Conservation (phyloP, 1,139 yeast species). For the Hansenula anomala region DNA sequence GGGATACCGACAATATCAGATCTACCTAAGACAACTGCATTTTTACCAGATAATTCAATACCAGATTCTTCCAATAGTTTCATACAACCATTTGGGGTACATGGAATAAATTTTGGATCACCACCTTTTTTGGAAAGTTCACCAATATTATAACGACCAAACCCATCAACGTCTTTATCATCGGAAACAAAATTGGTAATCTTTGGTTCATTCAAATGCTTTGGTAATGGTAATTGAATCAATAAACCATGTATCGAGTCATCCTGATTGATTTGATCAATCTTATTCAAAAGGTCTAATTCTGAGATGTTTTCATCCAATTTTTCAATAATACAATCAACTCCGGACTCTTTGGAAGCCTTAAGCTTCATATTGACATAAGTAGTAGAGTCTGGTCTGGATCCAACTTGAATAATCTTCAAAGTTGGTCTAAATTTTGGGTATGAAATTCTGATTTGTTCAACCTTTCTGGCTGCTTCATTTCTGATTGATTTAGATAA, state of each 20-base stretch:
- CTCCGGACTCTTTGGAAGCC: constrained; percentile 67
- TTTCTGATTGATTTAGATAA: constrained; percentile 30
- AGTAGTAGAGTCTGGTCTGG: constrained; percentile 72
- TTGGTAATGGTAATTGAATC: constrained; percentile 71
- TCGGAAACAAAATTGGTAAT: constrained; percentile 65
- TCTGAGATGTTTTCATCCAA: constrained; percentile 54
- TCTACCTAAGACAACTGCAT: constrained; percentile 76
- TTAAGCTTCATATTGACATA: constrained; percentile 72
- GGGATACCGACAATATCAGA: constrained; percentile 85
- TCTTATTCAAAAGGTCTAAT: constrained; percentile 48
- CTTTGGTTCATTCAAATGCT: constrained; percentile 60
- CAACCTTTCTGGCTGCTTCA: constrained; percentile 42
- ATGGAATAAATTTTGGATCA: constrained; percentile 65
- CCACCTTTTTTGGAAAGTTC: constrained; percentile 73
- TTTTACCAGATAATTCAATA: constrained; percentile 54
- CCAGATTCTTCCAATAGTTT: constrained; percentile 63
- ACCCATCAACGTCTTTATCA: constrained; percentile 78
- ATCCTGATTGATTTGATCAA: constrained; percentile 56
- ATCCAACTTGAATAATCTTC: constrained; percentile 71
- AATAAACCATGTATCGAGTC: constrained; percentile 63
- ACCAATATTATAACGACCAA: constrained; percentile 70
- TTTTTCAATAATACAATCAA: constrained; percentile 52
- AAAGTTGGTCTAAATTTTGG: constrained; percentile 57
- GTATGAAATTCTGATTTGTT: constrained; percentile 39
- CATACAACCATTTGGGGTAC: constrained; percentile 77